Percentiles rank a stretch among this genome's conserved stretches.
Conservation (phyloP, 1,284 basidiomycete genomes). For the Uromyces viciae-fabae region DNA sequence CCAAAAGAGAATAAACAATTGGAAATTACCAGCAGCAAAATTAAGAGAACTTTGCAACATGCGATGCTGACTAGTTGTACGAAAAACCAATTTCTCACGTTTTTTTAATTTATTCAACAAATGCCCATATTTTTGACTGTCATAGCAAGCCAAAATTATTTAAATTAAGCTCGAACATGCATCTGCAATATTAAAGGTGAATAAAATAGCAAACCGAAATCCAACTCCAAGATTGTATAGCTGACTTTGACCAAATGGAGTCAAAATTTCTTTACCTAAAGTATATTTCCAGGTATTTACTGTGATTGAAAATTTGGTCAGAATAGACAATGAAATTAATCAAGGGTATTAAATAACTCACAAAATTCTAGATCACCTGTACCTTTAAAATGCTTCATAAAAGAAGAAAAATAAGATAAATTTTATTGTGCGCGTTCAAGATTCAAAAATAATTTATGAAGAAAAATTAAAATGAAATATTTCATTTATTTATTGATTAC, state of each 20-base stretch:
- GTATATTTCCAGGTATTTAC: constrained; percentile 23
- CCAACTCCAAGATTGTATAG: constrained; percentile 48
- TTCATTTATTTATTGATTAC: no score
- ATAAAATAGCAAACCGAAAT: constrained; percentile 4
- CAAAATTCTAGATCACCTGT: constrained; percentile 4
- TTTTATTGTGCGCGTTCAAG: not conserved
- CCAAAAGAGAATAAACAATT: not conserved
- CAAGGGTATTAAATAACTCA: not conserved
- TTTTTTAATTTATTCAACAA: not conserved
- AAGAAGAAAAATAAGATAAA: not conserved
- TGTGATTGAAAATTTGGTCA: not conserved
- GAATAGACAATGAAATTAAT: not conserved
- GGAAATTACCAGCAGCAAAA: constrained; percentile 25
- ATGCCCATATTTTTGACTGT: constrained; percentile 24
- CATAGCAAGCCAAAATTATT: not conserved
- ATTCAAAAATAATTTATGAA: no score
- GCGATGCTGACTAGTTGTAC: constrained; percentile 28
- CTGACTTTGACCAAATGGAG: constrained; percentile 59
- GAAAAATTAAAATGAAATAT: no score
- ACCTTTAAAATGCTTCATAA: not conserved
- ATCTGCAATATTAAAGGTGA: not conserved
- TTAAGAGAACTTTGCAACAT: constrained; percentile 20
- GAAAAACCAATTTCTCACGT: constrained; percentile 10
- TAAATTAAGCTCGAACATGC: not conserved
- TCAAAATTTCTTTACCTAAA: constrained; percentile 59